Evolutionary conservation across 106 monocot species (phyloP), one percentile per base, ranked within the genome.

Genomic region (Agapanthus africanus): DNA sequence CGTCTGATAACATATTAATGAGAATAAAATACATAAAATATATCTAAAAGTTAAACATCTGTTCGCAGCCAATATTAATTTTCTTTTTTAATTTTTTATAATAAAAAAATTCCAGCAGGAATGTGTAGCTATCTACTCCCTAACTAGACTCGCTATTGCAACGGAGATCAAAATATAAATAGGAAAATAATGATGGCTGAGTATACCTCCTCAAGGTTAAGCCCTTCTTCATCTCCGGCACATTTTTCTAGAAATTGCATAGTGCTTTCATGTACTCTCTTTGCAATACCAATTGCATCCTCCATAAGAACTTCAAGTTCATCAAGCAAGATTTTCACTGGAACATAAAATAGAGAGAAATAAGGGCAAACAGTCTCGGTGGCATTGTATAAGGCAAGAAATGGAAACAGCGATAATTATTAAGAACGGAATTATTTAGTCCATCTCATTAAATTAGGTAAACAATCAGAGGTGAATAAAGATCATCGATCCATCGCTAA

Each of bases 311-410:
- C 67, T 74, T 71, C 68, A 68, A 86, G 74, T 73, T 86, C 83
- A 59, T 79, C 57, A 21, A 86, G 75, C 73, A 82, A 63, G 44
- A 23, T 5, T 50, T 83, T 79, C 9, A 72, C 90, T 90, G 74
- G 21, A 30, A 41, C 16, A 63, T 13, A 28, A 38, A 32, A 31
- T 1, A 32, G n/a, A n/a, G n/a, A n/a, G n/a, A n/a, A n/a, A n/a
- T n/a, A n/a, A n/a, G n/a, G n/a, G n/a, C n/a, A n/a, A n/a, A n/a
- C n/a, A n/a, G n/a, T n/a, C n/a, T n/a, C n/a, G n/a, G n/a, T n/a
- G n/a, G n/a, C n/a, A 5, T 54, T 54, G 25, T 25, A 54, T 26
- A 54, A 44, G n/a, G 26, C n/a, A 54, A 25, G 25, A 25, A 54
- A 54, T 25, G 10, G 44, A 14, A 44, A 44, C 1, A 9, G 44